These are phyloP conservation scores for Globisporangium cystogenes DNA, from an alignment of 352 stramenopile species.

Conservation along the genomic window DNA sequence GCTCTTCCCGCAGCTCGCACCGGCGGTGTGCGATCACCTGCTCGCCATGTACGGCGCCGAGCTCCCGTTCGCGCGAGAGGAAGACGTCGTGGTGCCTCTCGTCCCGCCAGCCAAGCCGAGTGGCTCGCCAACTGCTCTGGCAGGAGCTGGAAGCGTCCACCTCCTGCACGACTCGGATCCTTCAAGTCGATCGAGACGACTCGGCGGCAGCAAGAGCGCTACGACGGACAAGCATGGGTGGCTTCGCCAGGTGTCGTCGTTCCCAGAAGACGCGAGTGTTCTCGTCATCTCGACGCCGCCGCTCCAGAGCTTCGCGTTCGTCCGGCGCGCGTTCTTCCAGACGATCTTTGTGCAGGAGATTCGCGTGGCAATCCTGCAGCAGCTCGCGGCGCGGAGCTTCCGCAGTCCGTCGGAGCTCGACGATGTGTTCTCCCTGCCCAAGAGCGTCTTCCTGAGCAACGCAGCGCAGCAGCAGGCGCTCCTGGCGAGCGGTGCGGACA, in stretches of 20 bases:
- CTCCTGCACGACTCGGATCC: neutral
- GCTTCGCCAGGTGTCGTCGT: conserved; percentile 11
- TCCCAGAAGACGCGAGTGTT: conserved; percentile 18
- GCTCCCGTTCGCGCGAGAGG: conserved; percentile 9
- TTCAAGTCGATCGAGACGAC: neutral
- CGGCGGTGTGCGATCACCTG: conserved; percentile 22
- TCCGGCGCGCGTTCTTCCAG: conserved; percentile 25
- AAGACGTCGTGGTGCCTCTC: neutral
- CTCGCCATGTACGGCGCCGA: conserved; percentile 20
- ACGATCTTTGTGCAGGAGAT: conserved; percentile 12
- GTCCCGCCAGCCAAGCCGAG: neutral
- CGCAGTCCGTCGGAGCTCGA: neutral
- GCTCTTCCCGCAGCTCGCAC: conserved; percentile 21
- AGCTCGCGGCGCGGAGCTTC: conserved; percentile 9
- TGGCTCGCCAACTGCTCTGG: neutral
- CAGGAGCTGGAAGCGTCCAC: neutral
- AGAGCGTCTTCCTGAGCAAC: conserved; percentile 6
- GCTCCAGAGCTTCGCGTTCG: conserved; percentile 31
- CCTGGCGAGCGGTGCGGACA: neutral
- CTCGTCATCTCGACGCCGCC: conserved; percentile 17
- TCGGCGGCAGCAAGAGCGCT: neutral
- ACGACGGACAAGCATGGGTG: conserved; percentile 11
- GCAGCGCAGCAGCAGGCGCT: neutral
- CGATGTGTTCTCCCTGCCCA: conserved; percentile 8
- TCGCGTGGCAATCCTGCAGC: conserved; percentile 13